These are phyloP conservation scores for Pseudozyma hubeiensis DNA, from an alignment of 1,284 basidiomycete genomes.

Conservation along the genomic window DNA sequence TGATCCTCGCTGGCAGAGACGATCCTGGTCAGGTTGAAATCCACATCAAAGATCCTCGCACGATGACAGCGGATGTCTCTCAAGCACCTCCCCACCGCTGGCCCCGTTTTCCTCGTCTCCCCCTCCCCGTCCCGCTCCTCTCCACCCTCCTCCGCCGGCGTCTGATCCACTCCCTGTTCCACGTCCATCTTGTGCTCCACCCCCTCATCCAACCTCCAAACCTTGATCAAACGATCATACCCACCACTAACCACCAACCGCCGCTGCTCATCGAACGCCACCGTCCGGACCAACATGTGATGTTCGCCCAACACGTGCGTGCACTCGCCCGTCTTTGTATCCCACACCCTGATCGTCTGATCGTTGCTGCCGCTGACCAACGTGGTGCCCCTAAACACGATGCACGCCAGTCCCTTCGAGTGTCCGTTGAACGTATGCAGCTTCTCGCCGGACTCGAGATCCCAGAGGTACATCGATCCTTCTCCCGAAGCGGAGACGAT, in stretches of 20 bases:
- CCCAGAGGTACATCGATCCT: constrained; percentile 54
- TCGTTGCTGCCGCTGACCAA: constrained; percentile 58
- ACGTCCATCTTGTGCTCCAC: background rate
- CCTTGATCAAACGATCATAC: constrained; percentile 53
- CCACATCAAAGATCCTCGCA: constrained; percentile 52
- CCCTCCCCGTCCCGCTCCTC: background rate
- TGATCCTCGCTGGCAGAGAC: constrained; percentile 56
- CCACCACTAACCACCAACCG: constrained; percentile 50
- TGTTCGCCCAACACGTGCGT: constrained; percentile 42
- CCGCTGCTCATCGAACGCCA: constrained; percentile 34
- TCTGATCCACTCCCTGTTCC: background rate
- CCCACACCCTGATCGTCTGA: constrained; percentile 58
- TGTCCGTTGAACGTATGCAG: constrained; percentile 46
- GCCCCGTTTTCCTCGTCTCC: background rate
- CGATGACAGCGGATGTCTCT: constrained; percentile 30
- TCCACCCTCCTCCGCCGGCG: background rate
- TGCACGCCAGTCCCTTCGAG: constrained; percentile 56
- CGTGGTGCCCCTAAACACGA: constrained; percentile 35
- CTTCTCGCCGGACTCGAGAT: constrained; percentile 36
- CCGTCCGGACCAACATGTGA: constrained; percentile 48
- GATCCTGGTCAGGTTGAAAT: constrained; percentile 51
- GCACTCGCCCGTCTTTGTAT: constrained; percentile 43
- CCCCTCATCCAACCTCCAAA: constrained; percentile 27
- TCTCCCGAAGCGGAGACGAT: constrained; percentile 57
- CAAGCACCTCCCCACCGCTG: constrained; percentile 14